phyloP scores from a whole-genome alignment of 805 yeast genomes.

The Monosporozyma yasuniensis region DNA sequence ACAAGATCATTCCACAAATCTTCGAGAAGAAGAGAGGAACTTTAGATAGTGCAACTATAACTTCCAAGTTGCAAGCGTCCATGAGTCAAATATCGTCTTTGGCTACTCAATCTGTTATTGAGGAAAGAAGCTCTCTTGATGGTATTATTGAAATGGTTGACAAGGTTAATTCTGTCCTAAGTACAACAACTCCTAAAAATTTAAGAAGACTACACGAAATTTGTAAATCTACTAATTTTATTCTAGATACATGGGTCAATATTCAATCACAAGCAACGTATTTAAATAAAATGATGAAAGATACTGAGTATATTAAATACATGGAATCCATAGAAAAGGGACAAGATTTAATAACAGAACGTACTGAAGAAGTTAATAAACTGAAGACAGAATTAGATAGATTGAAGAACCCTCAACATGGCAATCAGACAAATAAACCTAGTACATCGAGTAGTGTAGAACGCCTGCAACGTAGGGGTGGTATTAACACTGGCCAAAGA shows the following conservation, averaged over 20 bases:
- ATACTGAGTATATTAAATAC: conserved; percentile 32
- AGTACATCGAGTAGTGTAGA: neutral
- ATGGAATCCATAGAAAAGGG: conserved; percentile 22
- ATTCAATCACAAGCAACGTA: conserved; percentile 55
- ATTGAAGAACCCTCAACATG: conserved; percentile 5
- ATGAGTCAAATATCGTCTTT: conserved; percentile 6
- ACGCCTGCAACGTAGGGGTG: neutral
- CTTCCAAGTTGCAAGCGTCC: conserved; percentile 3
- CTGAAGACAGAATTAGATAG: conserved; percentile 12
- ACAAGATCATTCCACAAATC: conserved; percentile 26
- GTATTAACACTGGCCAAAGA: neutral
- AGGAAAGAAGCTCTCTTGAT: conserved; percentile 26
- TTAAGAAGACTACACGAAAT: conserved; percentile 33
- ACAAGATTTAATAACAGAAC: conserved; percentile 16
- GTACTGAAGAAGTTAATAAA: conserved; percentile 13
- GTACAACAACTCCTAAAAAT: conserved; percentile 16
- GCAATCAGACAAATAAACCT: conserved; percentile 3
- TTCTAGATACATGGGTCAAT: conserved; percentile 52
- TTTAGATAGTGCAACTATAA: conserved; percentile 9
- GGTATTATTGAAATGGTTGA: conserved; percentile 24
- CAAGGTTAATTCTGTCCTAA: conserved; percentile 16
- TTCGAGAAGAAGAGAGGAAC: conserved; percentile 27
- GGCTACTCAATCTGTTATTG: conserved; percentile 24
- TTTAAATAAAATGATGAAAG: conserved; percentile 40
- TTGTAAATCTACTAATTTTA: conserved; percentile 39